Base-by-base conservation (phyloP, 2,329 filamentous ascomycete genomes). In the Dactylellina haptotyla region DNA sequence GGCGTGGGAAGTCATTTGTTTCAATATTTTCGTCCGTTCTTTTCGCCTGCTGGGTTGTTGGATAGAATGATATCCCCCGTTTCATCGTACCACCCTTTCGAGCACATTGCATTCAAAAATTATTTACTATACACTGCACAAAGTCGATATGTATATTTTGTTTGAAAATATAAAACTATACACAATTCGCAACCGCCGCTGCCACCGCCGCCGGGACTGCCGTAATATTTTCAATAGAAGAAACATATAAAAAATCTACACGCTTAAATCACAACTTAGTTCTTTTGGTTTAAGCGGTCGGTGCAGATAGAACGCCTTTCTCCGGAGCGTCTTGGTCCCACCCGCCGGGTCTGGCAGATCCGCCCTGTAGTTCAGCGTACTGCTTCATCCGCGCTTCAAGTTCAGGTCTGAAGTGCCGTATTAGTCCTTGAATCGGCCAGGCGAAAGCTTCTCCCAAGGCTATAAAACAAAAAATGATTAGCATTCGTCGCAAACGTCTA, bases 381-480 rank as follows among this genome's bases (percentile, higher is more conserved):
- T 92, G 88, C 81, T 88, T 86, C 86, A 99, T 96, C 78, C 94
- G 88, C 58, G 89, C 91, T 86, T 98, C 93, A 57, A 99, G 85
- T 84, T 99, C 93, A 46, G 94, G 95, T 79, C 95, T 88, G 87
- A 99, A 99, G 84, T 99, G 95, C 80, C 95, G 90, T 83, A 99
- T 99, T 73, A 99, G 87, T 82, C 95, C 95, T 84, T 99, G 95
- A 77, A 99, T 90, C 76, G 95, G 95, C 95, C 95, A 99, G 76
- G 95, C 93, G 79, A 99, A 99, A 75, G 95, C 95, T 85, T 99
- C 95, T 70, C 95, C 95, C 76, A 99, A 85, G 83, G 94, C 89
- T 91, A 58, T 12, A 46, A 23, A n/a, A 65, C 3, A 30, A 53
- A 18, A 34, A 53, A 75, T 67, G 56, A 80, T 82, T 77, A 83